Conservation (phyloP, 441 rosid species). For the Gossypium lobatum region DNA sequence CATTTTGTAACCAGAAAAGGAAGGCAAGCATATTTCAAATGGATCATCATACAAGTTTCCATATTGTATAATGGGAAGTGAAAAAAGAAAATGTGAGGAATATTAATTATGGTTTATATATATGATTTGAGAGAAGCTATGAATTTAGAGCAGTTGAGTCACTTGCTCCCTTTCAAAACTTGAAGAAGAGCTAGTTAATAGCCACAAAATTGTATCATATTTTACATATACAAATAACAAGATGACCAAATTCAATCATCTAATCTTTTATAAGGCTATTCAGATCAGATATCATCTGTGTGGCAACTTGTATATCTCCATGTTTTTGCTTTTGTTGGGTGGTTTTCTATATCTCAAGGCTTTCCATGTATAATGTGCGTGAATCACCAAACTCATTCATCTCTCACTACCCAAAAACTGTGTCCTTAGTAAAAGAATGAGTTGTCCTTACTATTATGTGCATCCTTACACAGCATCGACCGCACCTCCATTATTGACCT, state of each 20-base stretch:
- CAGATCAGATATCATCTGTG: conserved; percentile 11
- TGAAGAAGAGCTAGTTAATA: not conserved
- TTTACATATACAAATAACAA: not conserved
- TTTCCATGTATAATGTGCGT: not conserved
- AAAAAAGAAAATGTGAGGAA: not conserved
- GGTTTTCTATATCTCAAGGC: not conserved
- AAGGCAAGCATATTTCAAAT: not conserved
- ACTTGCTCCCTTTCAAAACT: conserved; percentile 14
- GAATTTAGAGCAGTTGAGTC: conserved; percentile 9
- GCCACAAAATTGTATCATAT: not conserved
- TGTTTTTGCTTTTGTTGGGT: not conserved
- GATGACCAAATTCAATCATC: conserved; percentile 12
- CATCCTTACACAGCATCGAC: conserved; percentile 65
- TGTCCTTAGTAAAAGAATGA: conserved; percentile 38
- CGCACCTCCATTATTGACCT: conserved; percentile 65
- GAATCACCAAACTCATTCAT: not conserved
- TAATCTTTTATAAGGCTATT: not conserved
- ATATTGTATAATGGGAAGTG: not conserved
- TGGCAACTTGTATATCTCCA: not conserved
- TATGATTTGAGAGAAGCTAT: not conserved
- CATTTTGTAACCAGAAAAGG: not conserved
- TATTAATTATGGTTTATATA: too few species aligned
- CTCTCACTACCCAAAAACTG: not conserved
- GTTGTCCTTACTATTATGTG: conserved; percentile 45
- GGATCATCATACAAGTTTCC: not conserved